Evolutionary conservation across 139 green algal species (phyloP).

Genomic region (Zygnema circumcarinatum): DNA sequence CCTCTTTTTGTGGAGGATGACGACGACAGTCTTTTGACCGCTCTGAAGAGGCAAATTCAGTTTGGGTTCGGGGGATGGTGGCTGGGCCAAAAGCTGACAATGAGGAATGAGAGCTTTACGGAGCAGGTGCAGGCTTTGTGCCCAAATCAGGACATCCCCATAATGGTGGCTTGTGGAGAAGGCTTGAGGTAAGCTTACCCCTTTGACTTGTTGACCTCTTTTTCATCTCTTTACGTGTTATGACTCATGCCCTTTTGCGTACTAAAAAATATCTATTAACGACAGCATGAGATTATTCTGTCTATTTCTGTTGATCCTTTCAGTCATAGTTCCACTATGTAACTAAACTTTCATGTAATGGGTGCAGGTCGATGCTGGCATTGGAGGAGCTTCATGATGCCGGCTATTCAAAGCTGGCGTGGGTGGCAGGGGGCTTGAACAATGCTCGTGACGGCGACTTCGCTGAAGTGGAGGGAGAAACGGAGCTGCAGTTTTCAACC

Average conservation of each 20-base stretch:
- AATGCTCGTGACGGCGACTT: not conserved
- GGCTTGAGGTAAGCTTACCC: slow-evolving; percentile 26
- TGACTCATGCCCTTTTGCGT: too few relatives aligned
- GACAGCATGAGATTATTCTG: not conserved
- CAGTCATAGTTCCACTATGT: not conserved
- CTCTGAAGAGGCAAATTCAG: slow-evolving; percentile 10
- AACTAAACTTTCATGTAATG: too few relatives aligned
- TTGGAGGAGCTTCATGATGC: slow-evolving; percentile 37
- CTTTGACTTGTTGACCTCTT: not conserved
- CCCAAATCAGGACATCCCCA: not conserved
- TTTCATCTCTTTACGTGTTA: too few relatives aligned
- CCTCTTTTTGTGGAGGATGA: slow-evolving; percentile 40
- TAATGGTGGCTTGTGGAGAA: slow-evolving; percentile 24
- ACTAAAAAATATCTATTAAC: not conserved
- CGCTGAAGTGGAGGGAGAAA: slow-evolving; percentile 27
- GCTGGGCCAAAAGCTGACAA: slow-evolving; percentile 30
- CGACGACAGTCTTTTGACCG: not conserved
- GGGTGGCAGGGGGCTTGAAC: slow-evolving; percentile 34
- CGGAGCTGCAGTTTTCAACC: slow-evolving; percentile 39
- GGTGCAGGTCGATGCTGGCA: slow-evolving; percentile 51
- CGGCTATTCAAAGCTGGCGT: slow-evolving; percentile 27
- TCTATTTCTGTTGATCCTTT: not conserved
- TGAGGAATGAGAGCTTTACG: slow-evolving; percentile 16
- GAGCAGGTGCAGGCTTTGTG: not conserved
- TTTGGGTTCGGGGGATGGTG: slow-evolving; percentile 45